These are phyloP conservation scores for Carex scoparia DNA, from an alignment of 176 grass and related monocot genomes.

Conservation along the genomic window DNA sequence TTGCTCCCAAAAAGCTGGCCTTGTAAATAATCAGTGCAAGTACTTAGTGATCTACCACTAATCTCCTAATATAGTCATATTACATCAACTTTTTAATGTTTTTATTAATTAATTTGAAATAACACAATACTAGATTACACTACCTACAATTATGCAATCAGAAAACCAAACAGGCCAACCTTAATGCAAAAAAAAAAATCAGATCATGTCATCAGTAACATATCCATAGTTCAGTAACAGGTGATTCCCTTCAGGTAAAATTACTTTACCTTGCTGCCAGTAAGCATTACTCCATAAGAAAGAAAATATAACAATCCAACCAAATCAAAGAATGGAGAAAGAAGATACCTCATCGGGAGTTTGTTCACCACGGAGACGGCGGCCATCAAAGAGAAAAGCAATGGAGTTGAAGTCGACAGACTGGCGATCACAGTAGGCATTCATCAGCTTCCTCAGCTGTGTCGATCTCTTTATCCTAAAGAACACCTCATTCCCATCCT, in stretches of 20 bases:
- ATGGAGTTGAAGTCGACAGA: conserved; percentile 74
- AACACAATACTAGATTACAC: background rate
- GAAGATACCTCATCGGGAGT: conserved; percentile 59
- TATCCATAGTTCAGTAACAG: background rate
- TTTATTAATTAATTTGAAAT: background rate
- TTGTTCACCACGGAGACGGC: conserved; percentile 80
- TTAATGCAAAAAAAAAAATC: background rate
- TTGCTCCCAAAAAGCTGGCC: background rate
- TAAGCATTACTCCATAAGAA: background rate
- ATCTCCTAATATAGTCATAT: background rate
- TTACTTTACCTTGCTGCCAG: background rate
- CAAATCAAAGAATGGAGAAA: background rate
- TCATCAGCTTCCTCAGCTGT: conserved; percentile 78
- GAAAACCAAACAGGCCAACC: background rate
- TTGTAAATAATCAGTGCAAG: background rate
- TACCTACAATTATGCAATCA: background rate
- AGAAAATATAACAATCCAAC: background rate
- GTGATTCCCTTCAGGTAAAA: background rate
- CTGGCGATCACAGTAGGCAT: conserved; percentile 69
- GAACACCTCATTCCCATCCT: conserved; percentile 83
- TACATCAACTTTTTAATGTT: background rate
- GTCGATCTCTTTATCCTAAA: conserved; percentile 78
- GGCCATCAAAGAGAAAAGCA: conserved; percentile 81
- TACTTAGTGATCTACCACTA: background rate
- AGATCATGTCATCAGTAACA: background rate